These are phyloP conservation scores for Naegleria lovaniensis DNA, from an alignment of 208 protist species.

Conservation along the genomic window DNA sequence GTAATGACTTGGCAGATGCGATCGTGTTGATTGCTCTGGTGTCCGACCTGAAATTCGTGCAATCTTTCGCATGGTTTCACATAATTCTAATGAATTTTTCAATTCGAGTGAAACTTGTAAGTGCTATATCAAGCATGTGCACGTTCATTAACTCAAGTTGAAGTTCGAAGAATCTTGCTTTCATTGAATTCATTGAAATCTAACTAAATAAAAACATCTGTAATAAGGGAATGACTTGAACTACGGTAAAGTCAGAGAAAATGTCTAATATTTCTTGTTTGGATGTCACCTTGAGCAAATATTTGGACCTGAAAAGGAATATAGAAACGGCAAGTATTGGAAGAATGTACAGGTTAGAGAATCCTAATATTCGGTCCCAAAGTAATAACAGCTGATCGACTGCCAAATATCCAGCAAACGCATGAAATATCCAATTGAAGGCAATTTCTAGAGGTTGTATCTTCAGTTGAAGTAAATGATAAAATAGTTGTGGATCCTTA, in stretches of 20 bases:
- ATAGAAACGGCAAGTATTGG: slow-evolving; percentile 42
- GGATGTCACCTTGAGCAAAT: slow-evolving; percentile 7
- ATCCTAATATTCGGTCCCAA: slow-evolving; percentile 45
- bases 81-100: too few species aligned
- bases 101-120: too few species aligned
- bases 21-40: too few species aligned
- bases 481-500: slow-evolving; percentile 38
- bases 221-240: slow-evolving; percentile 41
- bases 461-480: slow-evolving; percentile 38
- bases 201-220: slow-evolving; percentile 45
- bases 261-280: slow-evolving; percentile 38
- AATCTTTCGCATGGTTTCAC: too few species aligned
- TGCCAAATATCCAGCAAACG: slow-evolving; percentile 40
- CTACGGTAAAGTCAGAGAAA: slow-evolving; percentile 38
- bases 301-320: slow-evolving; percentile 34
- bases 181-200: too few species aligned
- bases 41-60: too few species aligned
- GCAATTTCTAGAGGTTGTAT: slow-evolving; percentile 40
- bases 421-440: slow-evolving; percentile 44
- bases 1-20: too few species aligned
- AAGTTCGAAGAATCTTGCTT: too few species aligned
- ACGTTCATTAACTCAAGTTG: too few species aligned
- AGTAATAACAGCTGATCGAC: slow-evolving; percentile 43
- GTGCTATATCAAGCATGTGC: too few species aligned
- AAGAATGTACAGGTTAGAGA: slow-evolving; percentile 37